These are phyloP conservation scores for Falciphora oryzae DNA, from an alignment of 2,329 filamentous ascomycete genomes.

Conservation along the genomic window DNA sequence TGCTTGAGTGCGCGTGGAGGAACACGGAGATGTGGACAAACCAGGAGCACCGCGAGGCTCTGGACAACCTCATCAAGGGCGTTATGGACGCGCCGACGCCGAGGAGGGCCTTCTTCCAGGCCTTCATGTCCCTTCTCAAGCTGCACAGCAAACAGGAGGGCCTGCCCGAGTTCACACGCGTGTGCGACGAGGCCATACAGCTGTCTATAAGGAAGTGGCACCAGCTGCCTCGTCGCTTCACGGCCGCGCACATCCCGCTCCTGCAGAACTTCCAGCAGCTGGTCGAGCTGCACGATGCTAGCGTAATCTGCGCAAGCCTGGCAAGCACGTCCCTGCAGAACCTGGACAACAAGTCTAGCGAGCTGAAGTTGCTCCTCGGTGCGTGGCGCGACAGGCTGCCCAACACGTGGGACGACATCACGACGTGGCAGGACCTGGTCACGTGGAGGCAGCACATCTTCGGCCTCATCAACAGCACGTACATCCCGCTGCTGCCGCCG, in stretches of 20 bases:
- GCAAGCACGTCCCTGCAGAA: slow-evolving; percentile 78
- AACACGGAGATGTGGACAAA: slow-evolving; percentile 93
- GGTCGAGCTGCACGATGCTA: slow-evolving; percentile 95
- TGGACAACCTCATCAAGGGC: slow-evolving; percentile 91
- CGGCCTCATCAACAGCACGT: slow-evolving; percentile 90
- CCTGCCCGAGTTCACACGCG: slow-evolving; percentile 73
- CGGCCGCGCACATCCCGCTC: slow-evolving; percentile 89
- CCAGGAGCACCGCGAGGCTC: slow-evolving; percentile 75
- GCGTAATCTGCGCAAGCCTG: slow-evolving; percentile 89
- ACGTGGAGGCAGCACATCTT: slow-evolving; percentile 99
- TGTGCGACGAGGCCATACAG: slow-evolving; percentile 96
- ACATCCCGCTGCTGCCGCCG: slow-evolving; percentile 75
- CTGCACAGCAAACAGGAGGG: slow-evolving; percentile 84
- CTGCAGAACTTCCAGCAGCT: slow-evolving; percentile 97
- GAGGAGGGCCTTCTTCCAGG: slow-evolving; percentile 91
- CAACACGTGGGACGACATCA: slow-evolving; percentile 99
- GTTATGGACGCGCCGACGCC: slow-evolving; percentile 97
- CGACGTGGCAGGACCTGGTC: slow-evolving; percentile 98
- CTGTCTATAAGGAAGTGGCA: slow-evolving; percentile 98
- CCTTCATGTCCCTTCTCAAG: slow-evolving; percentile 95
- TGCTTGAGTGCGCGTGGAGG: slow-evolving; percentile 92
- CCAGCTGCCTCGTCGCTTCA: slow-evolving; percentile 88
- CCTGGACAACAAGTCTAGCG: slow-evolving; percentile 88
- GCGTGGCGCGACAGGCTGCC: slow-evolving; percentile 94
- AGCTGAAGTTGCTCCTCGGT: slow-evolving; percentile 87